Evolutionary conservation across 1,139 yeast genomes (phyloP), one percentile per base, ranked within the genome.

Genomic region (Blastobotrys elegans): DNA sequence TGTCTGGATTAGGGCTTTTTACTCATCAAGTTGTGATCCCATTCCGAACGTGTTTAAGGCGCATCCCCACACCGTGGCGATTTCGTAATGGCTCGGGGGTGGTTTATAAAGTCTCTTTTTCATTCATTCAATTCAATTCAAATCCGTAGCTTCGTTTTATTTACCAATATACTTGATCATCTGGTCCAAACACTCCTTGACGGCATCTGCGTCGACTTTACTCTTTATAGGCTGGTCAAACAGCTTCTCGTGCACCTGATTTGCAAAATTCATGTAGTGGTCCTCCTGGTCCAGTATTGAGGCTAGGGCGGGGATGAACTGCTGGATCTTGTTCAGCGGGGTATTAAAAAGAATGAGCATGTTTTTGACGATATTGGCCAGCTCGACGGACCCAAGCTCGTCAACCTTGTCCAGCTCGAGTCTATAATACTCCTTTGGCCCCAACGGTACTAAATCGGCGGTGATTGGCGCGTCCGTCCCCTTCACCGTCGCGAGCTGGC

Each of bases 291-390:
- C 29, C 11, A 47, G 39, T 1, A 47, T 26, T 17, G 40, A 40
- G 13, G 50, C 50, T 14, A 47, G 37, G 5, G 50, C 50, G 2
- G 50, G 50, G 5, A 47, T 38, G 24, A 47, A 47, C 36, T 40
- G 40, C 21, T 47, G 47, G 14, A 47, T 32, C 35, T 24, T 39
- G 32, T 31, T 35, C 43, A 47, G 41, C 13, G 50, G 50, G 14
- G 47, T 44, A 21, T 47, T 43, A 31, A 47, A 40, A 2, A 47
- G 26, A 17, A 47, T 31, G 18, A 47, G 34, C 45, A 44, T 47
- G 38, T 47, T 47, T 33, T 47, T 47, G 14, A 47, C 50, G n/a
- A 47, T 43, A 17, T 47, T 43, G 2, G 42, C 47, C 3, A 47
- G 40, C 27, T 47, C 40, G 3, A 44, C 35, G 4, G 37, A 14